Evolutionary conservation across 169 alveolate genomes (phyloP), one percentile per base, ranked within the genome.

Genomic region (Besnoitia besnoiti): DNA sequence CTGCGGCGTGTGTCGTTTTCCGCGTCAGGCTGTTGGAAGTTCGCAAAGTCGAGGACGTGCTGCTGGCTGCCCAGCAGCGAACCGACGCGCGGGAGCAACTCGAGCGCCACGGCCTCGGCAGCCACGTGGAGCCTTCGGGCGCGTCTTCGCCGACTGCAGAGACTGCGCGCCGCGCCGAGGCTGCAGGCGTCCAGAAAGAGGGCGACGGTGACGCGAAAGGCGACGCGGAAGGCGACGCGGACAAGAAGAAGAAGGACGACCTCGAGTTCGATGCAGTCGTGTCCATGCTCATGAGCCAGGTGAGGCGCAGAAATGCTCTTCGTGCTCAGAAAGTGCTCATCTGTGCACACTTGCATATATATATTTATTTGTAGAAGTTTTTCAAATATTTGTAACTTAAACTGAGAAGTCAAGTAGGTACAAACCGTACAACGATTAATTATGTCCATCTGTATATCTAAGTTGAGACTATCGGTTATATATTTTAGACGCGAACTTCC

Each of bases 11-110:
- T 61, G 24, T 85, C 8, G 90, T 40, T 47, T 80, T 44, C 12
- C 67, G n/a, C n/a, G 30, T 19, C 76, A 88, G 92, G 92, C 40
- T 88, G 87, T 14, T 88, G 67, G 92, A 88, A 80, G 61, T 46
- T 46, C 87, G 79, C 62, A 88, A 88, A 76, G 5, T 88, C 33
- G 85, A 88, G 87, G 77, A 75, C 10, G 30, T 27, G 44, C 8
- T 85, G 44, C 80, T 85, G 44, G 42, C 12, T 61, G 40, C 21
- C 14, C 55, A 37, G 85, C 82, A 55, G 91, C 61, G 51, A 42
- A 46, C 27, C n/a, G 79, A 85, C 4, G n/a, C 12, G 82, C 42
- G 46, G 24, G 76, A 37, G 75, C 40, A 19, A 37, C 90, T 19
- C 27, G 47, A 61, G 91, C 51, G n/a, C 47, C 91, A 59, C 46